A percentile compares a stretch with the other conserved stretches of the same genome.
phyloP scores from a whole-genome alignment of 441 rosid species.

The Adansonia rubrostipa region DNA sequence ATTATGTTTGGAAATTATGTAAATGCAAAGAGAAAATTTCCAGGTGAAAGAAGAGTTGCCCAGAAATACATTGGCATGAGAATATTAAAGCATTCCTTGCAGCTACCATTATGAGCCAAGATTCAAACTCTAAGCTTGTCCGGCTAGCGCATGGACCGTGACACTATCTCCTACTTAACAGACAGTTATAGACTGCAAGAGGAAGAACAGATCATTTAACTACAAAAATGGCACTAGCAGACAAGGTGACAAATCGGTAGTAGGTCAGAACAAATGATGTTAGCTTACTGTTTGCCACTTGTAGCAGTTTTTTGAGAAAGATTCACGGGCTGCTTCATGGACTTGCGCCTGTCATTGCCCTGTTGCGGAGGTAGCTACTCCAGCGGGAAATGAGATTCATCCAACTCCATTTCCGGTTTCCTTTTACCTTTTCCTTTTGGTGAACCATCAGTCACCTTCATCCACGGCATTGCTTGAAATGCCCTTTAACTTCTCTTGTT shows the following conservation, averaged over 20 bases:
- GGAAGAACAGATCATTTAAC: neutral
- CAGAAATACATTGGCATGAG: neutral
- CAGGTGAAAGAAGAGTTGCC: neutral
- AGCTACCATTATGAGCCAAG: no score
- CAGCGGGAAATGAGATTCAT: slow-evolving; percentile 44
- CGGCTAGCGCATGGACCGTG: no score
- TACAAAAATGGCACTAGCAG: neutral
- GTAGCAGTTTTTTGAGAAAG: slow-evolving; percentile 43
- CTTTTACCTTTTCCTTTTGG: slow-evolving; percentile 62
- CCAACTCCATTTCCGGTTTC: slow-evolving; percentile 59
- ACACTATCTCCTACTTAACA: neutral
- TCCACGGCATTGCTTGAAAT: slow-evolving; percentile 48
- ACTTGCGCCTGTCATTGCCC: slow-evolving; percentile 47
- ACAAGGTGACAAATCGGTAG: neutral
- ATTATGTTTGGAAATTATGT: neutral
- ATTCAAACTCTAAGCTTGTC: no score
- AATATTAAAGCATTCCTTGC: neutral
- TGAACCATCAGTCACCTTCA: slow-evolving; percentile 51
- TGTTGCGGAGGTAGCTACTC: slow-evolving; percentile 49
- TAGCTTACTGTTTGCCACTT: slow-evolving; percentile 48
- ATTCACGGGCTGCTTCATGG: slow-evolving; percentile 39
- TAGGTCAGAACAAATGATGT: slow-evolving; percentile 15
- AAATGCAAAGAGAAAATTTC: neutral
- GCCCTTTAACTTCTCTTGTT: slow-evolving; percentile 66
- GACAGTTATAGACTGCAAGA: neutral